phyloP scores from a whole-genome alignment of 306 rosid species.

The Vigna angularis region DNA sequence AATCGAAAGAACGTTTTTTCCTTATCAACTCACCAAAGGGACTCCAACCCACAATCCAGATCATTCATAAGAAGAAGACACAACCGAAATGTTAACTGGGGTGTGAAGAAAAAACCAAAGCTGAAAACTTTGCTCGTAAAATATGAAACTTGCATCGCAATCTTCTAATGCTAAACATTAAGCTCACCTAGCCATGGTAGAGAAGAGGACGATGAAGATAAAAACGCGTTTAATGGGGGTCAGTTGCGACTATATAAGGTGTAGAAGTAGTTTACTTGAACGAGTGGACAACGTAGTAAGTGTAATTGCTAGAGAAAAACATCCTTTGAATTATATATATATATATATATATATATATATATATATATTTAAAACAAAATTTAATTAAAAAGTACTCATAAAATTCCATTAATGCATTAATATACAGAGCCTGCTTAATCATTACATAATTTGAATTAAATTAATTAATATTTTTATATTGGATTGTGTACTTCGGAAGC shows the following conservation, averaged over 20 bases:
- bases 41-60: not conserved
- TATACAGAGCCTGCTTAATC: no score
- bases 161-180: not conserved
- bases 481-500: no score
- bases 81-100: not conserved
- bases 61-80: conserved; percentile 9
- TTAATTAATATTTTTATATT: no score
- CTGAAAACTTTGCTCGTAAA: not conserved
- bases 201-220: not conserved
- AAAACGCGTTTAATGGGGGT: conserved; percentile 10
- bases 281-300: conserved; percentile 21
- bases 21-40: not conserved
- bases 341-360: no score
- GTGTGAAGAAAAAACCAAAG: conserved; percentile 7
- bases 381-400: no score
- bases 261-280: not conserved
- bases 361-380: no score
- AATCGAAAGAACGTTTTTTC: not conserved
- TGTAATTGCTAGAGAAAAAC: no score
- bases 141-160: conserved; percentile 9
- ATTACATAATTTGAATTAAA: no score
- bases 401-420: no score
- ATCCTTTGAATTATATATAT: no score
- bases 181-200: conserved; percentile 59
- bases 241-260: conserved; percentile 29